Evolutionary conservation across 257 asterid species (phyloP).

Genomic region (Parsonsia alboflavescens): DNA sequence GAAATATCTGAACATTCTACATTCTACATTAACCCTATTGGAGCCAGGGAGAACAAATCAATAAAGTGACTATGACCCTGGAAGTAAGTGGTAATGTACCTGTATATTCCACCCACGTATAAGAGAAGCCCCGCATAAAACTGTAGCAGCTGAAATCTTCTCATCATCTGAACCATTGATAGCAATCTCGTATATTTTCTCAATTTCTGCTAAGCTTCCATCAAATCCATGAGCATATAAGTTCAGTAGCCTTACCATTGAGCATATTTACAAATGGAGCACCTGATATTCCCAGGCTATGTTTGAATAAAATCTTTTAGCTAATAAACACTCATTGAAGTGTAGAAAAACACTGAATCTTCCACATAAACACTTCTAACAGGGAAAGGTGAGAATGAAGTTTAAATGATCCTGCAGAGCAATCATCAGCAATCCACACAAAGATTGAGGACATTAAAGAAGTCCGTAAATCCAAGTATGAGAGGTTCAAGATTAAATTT

Average conservation of each 20-base stretch:
- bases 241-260: conserved; percentile 51
- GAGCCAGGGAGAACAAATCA: not conserved
- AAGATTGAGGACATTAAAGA: not conserved
- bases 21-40: not conserved
- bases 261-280: conserved; percentile 12
- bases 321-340: not conserved
- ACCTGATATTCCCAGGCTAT: conserved; percentile 27
- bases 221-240: conserved; percentile 54
- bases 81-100: conserved; percentile 37
- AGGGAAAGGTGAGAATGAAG: not conserved
- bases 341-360: not conserved
- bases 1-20: not conserved
- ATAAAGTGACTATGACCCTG: conserved; percentile 6
- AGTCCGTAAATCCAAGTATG: not conserved
- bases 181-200: conserved; percentile 88
- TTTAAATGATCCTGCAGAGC: not conserved
- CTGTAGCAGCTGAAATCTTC: conserved; percentile 87
- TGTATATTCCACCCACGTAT: conserved; percentile 97
- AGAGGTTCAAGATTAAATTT: not conserved
- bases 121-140: conserved; percentile 93
- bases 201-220: conserved; percentile 97
- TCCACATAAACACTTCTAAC: not conserved
- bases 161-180: conserved; percentile 83
- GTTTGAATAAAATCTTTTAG: not conserved
- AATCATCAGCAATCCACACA: not conserved